Evolutionary conservation across 805 yeast species (phyloP).

Genomic region (Allodekkera sacchari): DNA sequence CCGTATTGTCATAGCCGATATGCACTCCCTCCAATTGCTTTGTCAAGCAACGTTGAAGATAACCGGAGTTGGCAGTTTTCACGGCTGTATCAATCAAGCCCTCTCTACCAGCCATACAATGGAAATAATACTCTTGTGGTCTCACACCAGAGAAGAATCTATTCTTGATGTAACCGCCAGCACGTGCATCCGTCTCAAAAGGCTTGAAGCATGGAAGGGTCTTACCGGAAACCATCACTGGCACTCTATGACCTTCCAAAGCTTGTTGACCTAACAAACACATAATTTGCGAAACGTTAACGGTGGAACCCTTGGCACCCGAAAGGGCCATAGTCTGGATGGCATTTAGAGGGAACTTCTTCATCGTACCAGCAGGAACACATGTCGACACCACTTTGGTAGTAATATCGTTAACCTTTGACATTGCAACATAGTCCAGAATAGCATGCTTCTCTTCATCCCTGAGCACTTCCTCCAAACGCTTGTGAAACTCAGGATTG

Average conservation of each 20-base stretch:
- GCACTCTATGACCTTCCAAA: constrained; percentile 97
- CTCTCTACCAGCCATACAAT: constrained; percentile 99
- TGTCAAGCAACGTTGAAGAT: constrained; percentile 95
- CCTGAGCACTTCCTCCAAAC: constrained; percentile 90
- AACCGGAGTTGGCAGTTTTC: constrained; percentile 96
- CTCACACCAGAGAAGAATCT: constrained; percentile 96
- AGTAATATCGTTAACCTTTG: constrained; percentile 85
- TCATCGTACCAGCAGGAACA: constrained; percentile 95
- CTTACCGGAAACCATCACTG: constrained; percentile 98
- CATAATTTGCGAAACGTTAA: constrained; percentile 98
- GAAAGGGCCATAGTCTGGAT: constrained; percentile 99
- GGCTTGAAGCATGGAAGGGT: constrained; percentile 95
- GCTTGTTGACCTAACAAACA: constrained; percentile 99
- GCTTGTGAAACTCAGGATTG: constrained; percentile 73
- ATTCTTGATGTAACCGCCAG: constrained; percentile 97
- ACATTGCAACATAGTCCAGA: constrained; percentile 90
- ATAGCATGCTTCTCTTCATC: constrained; percentile 90
- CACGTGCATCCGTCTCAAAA: constrained; percentile 92
- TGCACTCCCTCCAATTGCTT: constrained; percentile 97
- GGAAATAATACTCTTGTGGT: constrained; percentile 99
- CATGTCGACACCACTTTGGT: constrained; percentile 91
- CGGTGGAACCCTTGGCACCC: constrained; percentile 99
- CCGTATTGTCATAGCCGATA: constrained; percentile 87
- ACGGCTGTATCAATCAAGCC: constrained; percentile 99
- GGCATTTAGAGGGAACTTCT: constrained; percentile 87